Evolutionary conservation across 768 basidiomycete species (phyloP), one percentile per base, ranked within the genome.

Genomic region (Boletus sp.): DNA sequence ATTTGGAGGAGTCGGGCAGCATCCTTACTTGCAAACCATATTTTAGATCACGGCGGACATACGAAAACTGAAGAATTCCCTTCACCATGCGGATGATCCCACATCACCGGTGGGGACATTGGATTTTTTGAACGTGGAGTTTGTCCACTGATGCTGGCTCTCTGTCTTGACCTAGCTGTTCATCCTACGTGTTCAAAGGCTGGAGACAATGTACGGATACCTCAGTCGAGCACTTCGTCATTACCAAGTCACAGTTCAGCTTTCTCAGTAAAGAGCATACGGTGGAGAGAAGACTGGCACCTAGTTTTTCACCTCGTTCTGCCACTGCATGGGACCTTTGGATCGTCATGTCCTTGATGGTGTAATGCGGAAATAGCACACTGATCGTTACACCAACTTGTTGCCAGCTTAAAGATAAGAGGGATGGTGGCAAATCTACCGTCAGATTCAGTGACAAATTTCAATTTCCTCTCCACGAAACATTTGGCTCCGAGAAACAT

Each of bases 161-260:
- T 25, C 35, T 25, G 30, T 13, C 29, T 43, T 30, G 3, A 25
- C n/a, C 3, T 7, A 62, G 63, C 25, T 64, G 15, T 65, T 64
- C 42, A 19, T 42, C 43, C 37, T 34, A 13, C 63, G 63, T 14
- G 44, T 64, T 34, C 42, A 53, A 21, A 47, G 40, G 35, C 39
- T 64, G 27, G 63, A 64, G 46, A 47, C 1, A 4, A 47, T 64
- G 59, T 64, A 64, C 5, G 54, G 54, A 21, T 63, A 56, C 39
- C 64, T 65, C 9, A 60, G 61, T 25, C 57, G 42, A 29, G 64
- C 64, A 7, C 64, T 65, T 39, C 61, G 58, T 30, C 48, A 57
- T 32, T 66, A 65, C 38, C 64, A 65, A 23, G 50, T 57, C 50
- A 64, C 50, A 7, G 62, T 64, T 39, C 56, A 2, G 10, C 52